phyloP scores from a whole-genome alignment of 169 alveolate genomes.

The Eimeria necatrix region DNA sequence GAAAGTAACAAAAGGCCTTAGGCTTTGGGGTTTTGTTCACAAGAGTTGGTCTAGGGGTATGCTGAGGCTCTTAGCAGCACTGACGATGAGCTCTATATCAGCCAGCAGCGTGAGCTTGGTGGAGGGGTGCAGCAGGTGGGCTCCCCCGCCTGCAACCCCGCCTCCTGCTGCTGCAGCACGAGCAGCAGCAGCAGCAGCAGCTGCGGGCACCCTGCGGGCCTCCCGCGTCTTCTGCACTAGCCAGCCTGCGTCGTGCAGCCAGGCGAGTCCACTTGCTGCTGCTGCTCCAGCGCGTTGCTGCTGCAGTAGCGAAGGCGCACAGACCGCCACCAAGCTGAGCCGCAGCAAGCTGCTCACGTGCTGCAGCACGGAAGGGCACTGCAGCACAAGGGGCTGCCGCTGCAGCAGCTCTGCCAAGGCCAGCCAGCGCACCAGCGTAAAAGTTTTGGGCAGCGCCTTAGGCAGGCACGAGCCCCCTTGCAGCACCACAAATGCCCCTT shows the following conservation, averaged over 20 bases:
- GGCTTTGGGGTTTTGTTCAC: background rate
- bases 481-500: background rate
- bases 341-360: conserved; percentile 64
- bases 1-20: background rate
- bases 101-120: conserved; percentile 30
- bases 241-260: conserved; percentile 50
- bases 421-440: conserved; percentile 67
- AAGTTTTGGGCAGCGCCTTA: conserved; percentile 36
- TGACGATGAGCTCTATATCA: background rate
- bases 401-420: conserved; percentile 73
- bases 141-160: background rate
- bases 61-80: conserved; percentile 39
- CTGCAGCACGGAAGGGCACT: conserved; percentile 49
- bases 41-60: background rate
- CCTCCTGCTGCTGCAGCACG: conserved; percentile 55
- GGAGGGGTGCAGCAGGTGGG: conserved; percentile 32
- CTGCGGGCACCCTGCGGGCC: conserved; percentile 19
- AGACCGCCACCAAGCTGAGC: conserved; percentile 55
- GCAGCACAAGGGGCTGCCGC: conserved; percentile 38
- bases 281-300: conserved; percentile 47
- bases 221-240: background rate
- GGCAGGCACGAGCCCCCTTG: conserved; percentile 30
- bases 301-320: conserved; percentile 3
- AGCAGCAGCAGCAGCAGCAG: conserved; percentile 53
- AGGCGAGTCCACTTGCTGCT: conserved; percentile 25